Evolutionary conservation across 2,329 filamentous ascomycete genomes (phyloP), one percentile per base, ranked within the genome.

Genomic region (Hypomyces perniciosus): DNA sequence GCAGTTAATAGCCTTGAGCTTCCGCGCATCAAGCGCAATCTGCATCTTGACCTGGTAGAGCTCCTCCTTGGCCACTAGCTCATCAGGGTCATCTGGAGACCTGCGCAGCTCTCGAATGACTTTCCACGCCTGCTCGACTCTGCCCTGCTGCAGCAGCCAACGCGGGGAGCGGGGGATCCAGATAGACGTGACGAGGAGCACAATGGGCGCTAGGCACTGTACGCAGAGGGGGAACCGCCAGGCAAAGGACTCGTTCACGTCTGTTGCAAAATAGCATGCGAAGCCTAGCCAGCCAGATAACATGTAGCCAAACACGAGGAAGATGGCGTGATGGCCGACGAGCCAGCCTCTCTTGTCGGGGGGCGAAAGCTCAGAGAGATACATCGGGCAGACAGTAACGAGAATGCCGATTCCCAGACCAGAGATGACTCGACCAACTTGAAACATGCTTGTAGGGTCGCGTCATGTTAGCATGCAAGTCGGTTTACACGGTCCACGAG

Each of bases 301-400:
- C 45, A 70, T 70, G 9, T 75, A 65, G 0, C 73, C 73, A 6
- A 76, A 61, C 35, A 74, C 74, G 1, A 71, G 73, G 31, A 74
- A 66, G 5, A 69, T 74, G 4, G 72, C 72, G 49, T 73, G 73
- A 3, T 77, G 73, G 20, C 75, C 76, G 38, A 80, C 73, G 27
- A 77, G 62, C 46, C 68, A 66, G 31, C 77, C 78, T 31, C 77
- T 70, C 41, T 73, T 72, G 28, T 68, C 63, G 1, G 73, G 63
- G 2, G 60, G 61, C 0, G 66, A 59, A 50, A 62, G 66, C 35
- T 68, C 64, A 3, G 59, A 60, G 8, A 66, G 64, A 30, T 70
- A 59, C 66, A 64, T 52, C 62, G 72, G 52, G 61, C 69, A 40
- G 58, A 72, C 51, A 44, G 65, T 53, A 54, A 62, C 57, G 53